Evolutionary conservation across 2,329 filamentous ascomycete genomes (phyloP), one percentile per base, ranked within the genome.

Genomic region (Alternaria gaisen): DNA sequence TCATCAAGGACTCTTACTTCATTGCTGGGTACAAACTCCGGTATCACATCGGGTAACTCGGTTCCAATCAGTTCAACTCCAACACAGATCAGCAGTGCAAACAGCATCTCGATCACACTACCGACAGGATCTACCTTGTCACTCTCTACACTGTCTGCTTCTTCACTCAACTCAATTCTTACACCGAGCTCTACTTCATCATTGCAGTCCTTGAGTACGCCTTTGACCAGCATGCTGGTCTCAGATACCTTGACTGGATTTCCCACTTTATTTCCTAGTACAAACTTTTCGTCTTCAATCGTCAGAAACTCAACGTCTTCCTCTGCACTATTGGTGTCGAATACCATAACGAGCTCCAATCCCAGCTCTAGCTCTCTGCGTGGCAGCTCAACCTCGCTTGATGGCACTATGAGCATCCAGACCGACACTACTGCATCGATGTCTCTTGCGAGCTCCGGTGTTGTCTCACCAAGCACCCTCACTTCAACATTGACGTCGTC

Each of bases 361-460:
- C 8, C 34, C 16, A 4, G 30, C 4, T 36, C 46, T 3, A 48
- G 30, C 14, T 34, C 1, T 34, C 14, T 34, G 32, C 32, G 14
- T 34, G 42, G 11, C 11, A 51, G 34, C 24, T 46, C 46, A 5
- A 41, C 20, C 2, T 59, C 53, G 8, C n/a, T 10, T n/a, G 22
- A 38, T 6, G 44, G 62, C 3, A 41, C 41, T 26, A 16, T 65
- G 38, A 57, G 46, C 30, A 60, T 62, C n/a, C 48, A 59, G 24
- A 58, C 56, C 4, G 56, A 57, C 16, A 52, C 22, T 8, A 60
- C 50, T 5, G 57, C 40, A 16, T 44, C 56, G 10, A 11, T 3
- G 9, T 30, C 26, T 12, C 24, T 20, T 18, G 5, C n/a, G 3
- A 46, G n/a, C 26, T 20, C 43, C 1, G n/a, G 18, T 22, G 6